Conservation (phyloP, 2,329 filamentous ascomycete species). For the Penicillium sp. region DNA sequence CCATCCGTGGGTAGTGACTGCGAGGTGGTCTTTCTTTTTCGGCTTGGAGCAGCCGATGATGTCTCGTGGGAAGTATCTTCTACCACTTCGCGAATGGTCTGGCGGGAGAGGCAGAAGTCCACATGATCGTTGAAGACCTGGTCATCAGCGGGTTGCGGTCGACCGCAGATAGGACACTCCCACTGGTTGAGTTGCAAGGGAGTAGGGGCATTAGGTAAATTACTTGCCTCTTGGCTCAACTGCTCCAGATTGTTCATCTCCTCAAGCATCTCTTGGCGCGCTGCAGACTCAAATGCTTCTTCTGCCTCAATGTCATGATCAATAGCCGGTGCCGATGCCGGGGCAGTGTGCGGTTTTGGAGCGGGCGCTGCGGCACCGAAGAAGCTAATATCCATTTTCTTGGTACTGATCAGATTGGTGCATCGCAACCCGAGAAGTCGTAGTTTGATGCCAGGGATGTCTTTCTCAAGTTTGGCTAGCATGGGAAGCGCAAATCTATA, state of each 20-base stretch:
- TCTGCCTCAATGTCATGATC: conserved; percentile 66
- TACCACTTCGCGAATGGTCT: conserved; percentile 78
- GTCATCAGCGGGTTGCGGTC: conserved; percentile 69
- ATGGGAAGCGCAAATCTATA: conserved; percentile 78
- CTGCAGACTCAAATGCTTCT: conserved; percentile 58
- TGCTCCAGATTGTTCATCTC: conserved; percentile 57
- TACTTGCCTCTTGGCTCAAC: conserved; percentile 52
- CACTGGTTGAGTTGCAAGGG: conserved; percentile 52
- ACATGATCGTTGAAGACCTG: conserved; percentile 82
- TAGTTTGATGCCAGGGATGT: conserved; percentile 70
- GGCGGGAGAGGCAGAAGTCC: conserved; percentile 78
- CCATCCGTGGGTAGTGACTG: conserved; percentile 9
- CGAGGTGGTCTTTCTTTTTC: conserved; percentile 35
- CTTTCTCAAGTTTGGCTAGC: conserved; percentile 74
- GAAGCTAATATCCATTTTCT: conserved; percentile 73
- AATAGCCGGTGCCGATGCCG: conserved; percentile 8
- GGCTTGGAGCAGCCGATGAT: conserved; percentile 3
- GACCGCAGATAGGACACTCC: conserved; percentile 82
- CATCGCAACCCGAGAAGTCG: conserved; percentile 84
- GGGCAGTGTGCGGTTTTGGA: conserved; percentile 15
- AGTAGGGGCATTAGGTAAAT: conserved; percentile 3
- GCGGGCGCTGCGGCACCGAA: conserved; percentile 52
- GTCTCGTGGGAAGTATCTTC: conserved; percentile 44
- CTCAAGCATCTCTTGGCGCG: conserved; percentile 54
- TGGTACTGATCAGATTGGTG: conserved; percentile 79